Evolutionary conservation across 2,329 filamentous ascomycete genomes (phyloP).

Genomic region (Biscogniauxia mediterranea): DNA sequence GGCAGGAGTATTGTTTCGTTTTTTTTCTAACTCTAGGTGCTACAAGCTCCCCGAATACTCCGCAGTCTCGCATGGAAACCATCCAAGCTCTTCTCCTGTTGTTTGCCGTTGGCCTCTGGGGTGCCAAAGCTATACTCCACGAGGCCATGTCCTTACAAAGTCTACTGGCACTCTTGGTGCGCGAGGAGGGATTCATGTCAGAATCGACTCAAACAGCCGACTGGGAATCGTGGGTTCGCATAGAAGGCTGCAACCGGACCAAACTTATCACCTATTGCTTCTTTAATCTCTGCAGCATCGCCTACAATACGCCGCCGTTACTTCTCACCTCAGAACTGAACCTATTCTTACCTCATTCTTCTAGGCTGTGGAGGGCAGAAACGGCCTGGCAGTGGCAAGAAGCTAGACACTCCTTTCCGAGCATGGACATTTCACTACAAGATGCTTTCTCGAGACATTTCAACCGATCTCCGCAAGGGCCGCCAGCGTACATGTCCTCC

Average conservation of each 20-base stretch:
- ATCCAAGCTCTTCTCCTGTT: slow-evolving; percentile 63
- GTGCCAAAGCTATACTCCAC: slow-evolving; percentile 57
- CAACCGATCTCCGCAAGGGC: slow-evolving; percentile 47
- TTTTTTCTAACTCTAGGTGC: slow-evolving; percentile 11
- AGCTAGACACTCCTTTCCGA: slow-evolving; percentile 49
- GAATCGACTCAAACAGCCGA: slow-evolving; percentile 49
- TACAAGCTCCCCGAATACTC: slow-evolving; percentile 55
- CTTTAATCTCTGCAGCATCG: slow-evolving; percentile 61
- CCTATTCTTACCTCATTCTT: slow-evolving; percentile 52
- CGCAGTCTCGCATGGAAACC: slow-evolving; percentile 60
- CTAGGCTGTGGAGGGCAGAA: slow-evolving; percentile 57
- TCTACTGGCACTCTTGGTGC: slow-evolving; percentile 54
- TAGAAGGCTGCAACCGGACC: slow-evolving; percentile 56
- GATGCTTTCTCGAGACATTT: slow-evolving; percentile 57
- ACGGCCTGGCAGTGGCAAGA: slow-evolving; percentile 60
- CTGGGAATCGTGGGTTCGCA: slow-evolving; percentile 60
- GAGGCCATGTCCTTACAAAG: slow-evolving; percentile 61
- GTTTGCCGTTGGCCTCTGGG: slow-evolving; percentile 61
- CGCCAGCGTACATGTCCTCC: slow-evolving; percentile 52
- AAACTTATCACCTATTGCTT: slow-evolving; percentile 62
- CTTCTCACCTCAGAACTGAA: slow-evolving; percentile 60
- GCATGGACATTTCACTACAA: slow-evolving; percentile 53
- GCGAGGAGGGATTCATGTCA: slow-evolving; percentile 54
- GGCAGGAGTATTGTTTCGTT: background rate
- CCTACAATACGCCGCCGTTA: slow-evolving; percentile 58